phyloP scores from a whole-genome alignment of 805 yeast species.

The Candida cerambycidarum region DNA sequence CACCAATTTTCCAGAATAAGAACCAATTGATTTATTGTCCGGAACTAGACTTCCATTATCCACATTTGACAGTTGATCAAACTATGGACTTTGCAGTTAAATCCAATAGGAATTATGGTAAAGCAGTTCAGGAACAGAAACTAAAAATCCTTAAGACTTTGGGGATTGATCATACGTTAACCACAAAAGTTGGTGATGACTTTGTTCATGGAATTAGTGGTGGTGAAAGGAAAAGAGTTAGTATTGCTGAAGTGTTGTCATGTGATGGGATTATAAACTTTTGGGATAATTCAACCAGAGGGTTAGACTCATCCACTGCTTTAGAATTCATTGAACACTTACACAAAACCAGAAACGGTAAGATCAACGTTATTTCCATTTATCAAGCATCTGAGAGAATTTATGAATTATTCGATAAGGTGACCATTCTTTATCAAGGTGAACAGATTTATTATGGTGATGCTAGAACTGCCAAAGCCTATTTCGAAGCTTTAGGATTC shows the following conservation, averaged over 20 bases:
- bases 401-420: conserved; percentile 47
- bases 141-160: conserved; percentile 34
- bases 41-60: conserved; percentile 56
- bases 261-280: conserved; percentile 54
- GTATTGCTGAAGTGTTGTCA: conserved; percentile 71
- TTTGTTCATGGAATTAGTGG: conserved; percentile 72
- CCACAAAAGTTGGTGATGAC: conserved; percentile 62
- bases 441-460: conserved; percentile 47
- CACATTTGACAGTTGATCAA: conserved; percentile 52
- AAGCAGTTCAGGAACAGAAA: conserved; percentile 26
- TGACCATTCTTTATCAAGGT: conserved; percentile 43
- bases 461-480: conserved; percentile 42
- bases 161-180: conserved; percentile 50
- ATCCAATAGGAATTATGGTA: conserved; percentile 36
- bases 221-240: conserved; percentile 78
- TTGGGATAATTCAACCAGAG: conserved; percentile 78
- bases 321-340: conserved; percentile 21
- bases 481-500: conserved; percentile 59
- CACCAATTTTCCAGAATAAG: conserved; percentile 26
- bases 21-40: conserved; percentile 43
- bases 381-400: conserved; percentile 49
- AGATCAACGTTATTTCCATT: conserved; percentile 47
- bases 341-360: conserved; percentile 44
- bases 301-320: conserved; percentile 71
- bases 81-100: conserved; percentile 54